Percentiles rank a stretch among this genome's conserved stretches.
phyloP scores from a whole-genome alignment of 2,329 filamentous ascomycete species.

The Trichoderma lentiforme region DNA sequence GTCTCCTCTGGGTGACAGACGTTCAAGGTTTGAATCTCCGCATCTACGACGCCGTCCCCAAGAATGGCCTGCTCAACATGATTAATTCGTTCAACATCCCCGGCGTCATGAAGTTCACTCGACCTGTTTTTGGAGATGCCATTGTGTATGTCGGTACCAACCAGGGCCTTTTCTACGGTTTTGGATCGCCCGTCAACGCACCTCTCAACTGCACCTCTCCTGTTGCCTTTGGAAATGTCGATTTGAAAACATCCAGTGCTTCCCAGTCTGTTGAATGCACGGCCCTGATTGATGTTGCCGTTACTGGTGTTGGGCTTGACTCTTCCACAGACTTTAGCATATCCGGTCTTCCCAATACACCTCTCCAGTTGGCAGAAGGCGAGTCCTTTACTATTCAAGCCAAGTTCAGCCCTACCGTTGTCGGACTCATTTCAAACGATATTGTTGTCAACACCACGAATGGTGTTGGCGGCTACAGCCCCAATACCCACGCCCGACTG shows the following conservation, averaged over 20 bases:
- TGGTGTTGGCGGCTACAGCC: slow-evolving; percentile 42
- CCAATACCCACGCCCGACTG: slow-evolving; percentile 44
- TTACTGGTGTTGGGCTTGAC: slow-evolving; percentile 38
- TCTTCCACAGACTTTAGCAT: slow-evolving; percentile 37
- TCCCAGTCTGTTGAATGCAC: slow-evolving; percentile 42
- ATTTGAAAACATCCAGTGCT: slow-evolving; percentile 36
- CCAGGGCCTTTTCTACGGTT: slow-evolving; percentile 51
- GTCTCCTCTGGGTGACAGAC: slow-evolving; percentile 55
- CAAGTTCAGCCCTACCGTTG: slow-evolving; percentile 42
- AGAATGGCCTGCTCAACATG: slow-evolving; percentile 43
- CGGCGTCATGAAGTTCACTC: slow-evolving; percentile 53
- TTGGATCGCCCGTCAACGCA: slow-evolving; percentile 52
- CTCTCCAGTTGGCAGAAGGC: slow-evolving; percentile 34
- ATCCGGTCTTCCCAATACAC: slow-evolving; percentile 32
- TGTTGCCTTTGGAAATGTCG: slow-evolving; percentile 44
- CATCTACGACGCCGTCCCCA: slow-evolving; percentile 51
- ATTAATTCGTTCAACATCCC: slow-evolving; percentile 51
- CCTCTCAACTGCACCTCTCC: slow-evolving; percentile 53
- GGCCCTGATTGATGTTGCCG: slow-evolving; percentile 42
- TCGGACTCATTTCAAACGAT: slow-evolving; percentile 48
- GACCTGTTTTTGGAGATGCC: slow-evolving; percentile 56
- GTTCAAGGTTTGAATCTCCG: slow-evolving; percentile 51
- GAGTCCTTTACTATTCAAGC: slow-evolving; percentile 42
- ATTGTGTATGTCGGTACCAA: slow-evolving; percentile 53
- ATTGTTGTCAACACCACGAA: slow-evolving; percentile 49